Evolutionary conservation across 352 stramenopile genomes (phyloP).

Genomic region (Phytophthora citricola): DNA sequence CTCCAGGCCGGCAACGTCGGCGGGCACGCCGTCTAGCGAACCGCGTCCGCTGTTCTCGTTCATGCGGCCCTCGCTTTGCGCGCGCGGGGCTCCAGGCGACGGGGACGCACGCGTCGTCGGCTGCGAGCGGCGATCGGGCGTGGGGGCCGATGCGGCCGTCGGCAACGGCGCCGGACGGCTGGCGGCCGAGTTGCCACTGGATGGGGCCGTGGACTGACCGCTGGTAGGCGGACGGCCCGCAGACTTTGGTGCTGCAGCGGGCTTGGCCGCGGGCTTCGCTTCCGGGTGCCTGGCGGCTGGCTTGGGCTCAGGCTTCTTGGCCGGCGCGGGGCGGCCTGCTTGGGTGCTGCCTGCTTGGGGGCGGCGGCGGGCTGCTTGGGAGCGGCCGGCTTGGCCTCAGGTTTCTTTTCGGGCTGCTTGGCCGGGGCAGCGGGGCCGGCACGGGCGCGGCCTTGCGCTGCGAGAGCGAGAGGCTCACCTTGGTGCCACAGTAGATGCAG

Average conservation of each 20-base stretch:
- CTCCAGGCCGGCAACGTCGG: constrained; percentile 75
- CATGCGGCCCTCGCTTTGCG: constrained; percentile 41
- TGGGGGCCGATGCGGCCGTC: constrained; percentile 24
- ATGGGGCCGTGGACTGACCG: constrained; percentile 33
- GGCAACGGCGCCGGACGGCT: constrained; percentile 33
- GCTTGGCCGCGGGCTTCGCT: constrained; percentile 14
- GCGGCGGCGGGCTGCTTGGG: constrained; percentile 6
- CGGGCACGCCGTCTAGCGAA: constrained; percentile 60
- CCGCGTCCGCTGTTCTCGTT: constrained; percentile 41
- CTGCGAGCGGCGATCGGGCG: constrained; percentile 32
- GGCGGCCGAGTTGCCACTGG: constrained; percentile 27
- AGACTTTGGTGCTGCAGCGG: constrained; percentile 29
- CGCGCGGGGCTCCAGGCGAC: constrained; percentile 20
- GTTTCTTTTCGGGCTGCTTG: constrained; percentile 35
- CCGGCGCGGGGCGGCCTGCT: neutral
- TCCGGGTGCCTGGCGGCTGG: constrained; percentile 21
- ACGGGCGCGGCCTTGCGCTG: constrained; percentile 52
- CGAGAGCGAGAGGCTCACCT: constrained; percentile 71
- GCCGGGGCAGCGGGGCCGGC: constrained; percentile 1
- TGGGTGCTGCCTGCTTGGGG: constrained; percentile 11
- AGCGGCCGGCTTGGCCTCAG: constrained; percentile 11
- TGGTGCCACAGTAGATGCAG: constrained; percentile 90
- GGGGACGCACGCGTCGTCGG: constrained; percentile 3
- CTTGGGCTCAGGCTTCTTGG: constrained; percentile 27
- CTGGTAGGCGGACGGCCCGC: constrained; percentile 38